Evolutionary conservation across 108 stramenopile species (phyloP).

Genomic region (Poteriospumella lacustris): DNA sequence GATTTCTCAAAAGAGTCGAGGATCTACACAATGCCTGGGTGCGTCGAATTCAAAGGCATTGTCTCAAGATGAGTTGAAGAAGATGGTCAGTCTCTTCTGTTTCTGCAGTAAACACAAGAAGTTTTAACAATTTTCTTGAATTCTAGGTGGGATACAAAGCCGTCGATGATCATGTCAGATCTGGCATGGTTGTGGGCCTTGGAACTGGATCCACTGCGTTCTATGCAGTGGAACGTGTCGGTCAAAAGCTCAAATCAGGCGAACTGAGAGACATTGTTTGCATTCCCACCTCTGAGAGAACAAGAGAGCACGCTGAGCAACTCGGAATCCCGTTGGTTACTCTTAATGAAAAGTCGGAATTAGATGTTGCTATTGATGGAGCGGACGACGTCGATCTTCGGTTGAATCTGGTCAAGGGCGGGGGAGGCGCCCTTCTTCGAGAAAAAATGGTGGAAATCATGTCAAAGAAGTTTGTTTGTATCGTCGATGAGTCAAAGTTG

Average conservation of each 20-base stretch:
- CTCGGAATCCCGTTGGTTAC: slow-evolving; percentile 88
- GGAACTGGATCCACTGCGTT: slow-evolving; percentile 97
- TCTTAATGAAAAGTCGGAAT: slow-evolving; percentile 80
- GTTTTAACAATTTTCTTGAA: not conserved
- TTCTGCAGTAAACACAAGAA: not conserved
- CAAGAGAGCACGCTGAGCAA: slow-evolving; percentile 85
- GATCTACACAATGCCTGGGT: not conserved
- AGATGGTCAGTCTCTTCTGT: not conserved
- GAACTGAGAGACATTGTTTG: slow-evolving; percentile 85
- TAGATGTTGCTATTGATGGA: slow-evolving; percentile 98
- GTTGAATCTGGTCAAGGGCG: slow-evolving; percentile 93
- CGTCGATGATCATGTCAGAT: slow-evolving; percentile 58
- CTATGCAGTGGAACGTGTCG: slow-evolving; percentile 96
- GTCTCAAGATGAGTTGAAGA: not conserved
- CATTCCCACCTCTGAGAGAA: slow-evolving; percentile 93
- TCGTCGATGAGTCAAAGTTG: slow-evolving; percentile 93
- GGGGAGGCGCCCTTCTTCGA: slow-evolving; percentile 85
- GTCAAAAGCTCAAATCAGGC: slow-evolving; percentile 73
- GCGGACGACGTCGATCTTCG: slow-evolving; percentile 93
- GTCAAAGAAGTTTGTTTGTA: slow-evolving; percentile 64
- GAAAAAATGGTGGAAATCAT: slow-evolving; percentile 92
- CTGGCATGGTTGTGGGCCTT: slow-evolving; percentile 96
- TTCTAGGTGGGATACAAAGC: slow-evolving; percentile 30
- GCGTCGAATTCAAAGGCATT: not conserved
- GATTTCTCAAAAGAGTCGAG: no score